Evolutionary conservation across 768 basidiomycete genomes (phyloP).

Genomic region (Clitopilus hobsonii): DNA sequence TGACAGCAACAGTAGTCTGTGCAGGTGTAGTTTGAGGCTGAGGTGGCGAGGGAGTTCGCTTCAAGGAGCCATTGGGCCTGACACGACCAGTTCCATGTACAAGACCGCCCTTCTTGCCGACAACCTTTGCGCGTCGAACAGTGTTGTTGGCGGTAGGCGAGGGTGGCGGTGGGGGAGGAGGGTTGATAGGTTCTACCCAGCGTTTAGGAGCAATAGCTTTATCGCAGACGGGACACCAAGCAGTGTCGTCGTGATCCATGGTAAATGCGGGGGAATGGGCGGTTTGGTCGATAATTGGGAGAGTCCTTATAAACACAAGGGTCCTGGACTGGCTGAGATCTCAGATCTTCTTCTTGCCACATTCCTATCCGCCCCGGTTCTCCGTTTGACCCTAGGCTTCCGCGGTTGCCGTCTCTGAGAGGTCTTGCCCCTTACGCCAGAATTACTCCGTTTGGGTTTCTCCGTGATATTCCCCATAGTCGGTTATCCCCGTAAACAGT

Average conservation of each 20-base stretch:
- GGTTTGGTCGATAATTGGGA: slow-evolving; percentile 2
- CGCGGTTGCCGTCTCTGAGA: background rate
- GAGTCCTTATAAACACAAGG: slow-evolving; percentile 21
- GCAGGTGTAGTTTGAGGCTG: too few species aligned
- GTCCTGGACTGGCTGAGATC: background rate
- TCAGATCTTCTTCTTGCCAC: background rate
- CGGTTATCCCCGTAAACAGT: background rate
- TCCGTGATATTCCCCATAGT: slow-evolving; percentile 1
- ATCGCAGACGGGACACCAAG: slow-evolving; percentile 81
- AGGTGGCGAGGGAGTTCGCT: slow-evolving; percentile 27
- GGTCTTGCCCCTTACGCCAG: background rate
- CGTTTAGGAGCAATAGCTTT: slow-evolving; percentile 80
- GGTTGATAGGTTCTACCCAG: slow-evolving; percentile 15
- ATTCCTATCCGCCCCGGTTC: background rate
- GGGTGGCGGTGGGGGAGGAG: slow-evolving; percentile 36
- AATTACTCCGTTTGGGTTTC: background rate
- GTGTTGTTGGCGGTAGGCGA: slow-evolving; percentile 16
- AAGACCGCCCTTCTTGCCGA: slow-evolving; percentile 43
- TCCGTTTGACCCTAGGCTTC: background rate
- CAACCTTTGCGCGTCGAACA: slow-evolving; percentile 21
- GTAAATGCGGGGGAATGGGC: slow-evolving; percentile 11
- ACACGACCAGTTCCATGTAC: slow-evolving; percentile 63
- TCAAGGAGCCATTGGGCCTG: slow-evolving; percentile 53
- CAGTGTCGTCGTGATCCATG: slow-evolving; percentile 53
- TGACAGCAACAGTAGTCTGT: slow-evolving; percentile 18